A percentile compares a stretch with the other conserved stretches of the same genome.
These are phyloP conservation scores for Cladophialophora immunda DNA, from an alignment of 2,329 filamentous ascomycete species.

Conservation along the genomic window DNA sequence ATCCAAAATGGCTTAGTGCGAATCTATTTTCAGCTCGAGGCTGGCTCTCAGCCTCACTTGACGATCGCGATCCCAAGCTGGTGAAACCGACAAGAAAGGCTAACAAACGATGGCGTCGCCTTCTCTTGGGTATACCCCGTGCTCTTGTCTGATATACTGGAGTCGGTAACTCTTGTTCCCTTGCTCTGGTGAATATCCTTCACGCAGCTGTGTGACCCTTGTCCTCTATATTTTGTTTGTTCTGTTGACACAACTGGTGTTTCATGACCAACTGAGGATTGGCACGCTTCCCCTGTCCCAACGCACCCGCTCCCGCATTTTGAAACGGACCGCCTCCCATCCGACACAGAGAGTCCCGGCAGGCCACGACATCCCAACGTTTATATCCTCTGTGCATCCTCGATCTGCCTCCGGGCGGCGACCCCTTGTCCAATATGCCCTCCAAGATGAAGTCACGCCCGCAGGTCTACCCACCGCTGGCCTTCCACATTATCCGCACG, in stretches of 20 bases:
- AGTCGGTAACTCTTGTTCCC: neutral
- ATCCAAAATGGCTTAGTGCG: neutral
- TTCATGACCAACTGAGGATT: neutral
- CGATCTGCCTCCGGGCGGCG: neutral
- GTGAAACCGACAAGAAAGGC: slow-evolving; percentile 6
- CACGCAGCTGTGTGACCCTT: neutral
- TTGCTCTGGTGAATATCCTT: neutral
- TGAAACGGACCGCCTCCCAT: neutral
- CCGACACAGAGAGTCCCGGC: neutral
- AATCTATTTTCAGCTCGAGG: neutral
- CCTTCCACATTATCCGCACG: slow-evolving; percentile 52
- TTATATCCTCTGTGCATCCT: neutral
- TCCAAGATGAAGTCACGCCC: slow-evolving; percentile 36
- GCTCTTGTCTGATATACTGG: neutral
- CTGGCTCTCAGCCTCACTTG: neutral
- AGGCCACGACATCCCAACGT: neutral
- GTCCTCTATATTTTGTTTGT: neutral
- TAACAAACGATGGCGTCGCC: neutral
- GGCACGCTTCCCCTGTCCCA: neutral
- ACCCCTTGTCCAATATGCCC: slow-evolving; percentile 24
- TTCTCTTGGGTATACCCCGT: neutral
- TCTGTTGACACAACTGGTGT: neutral
- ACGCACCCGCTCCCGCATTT: neutral
- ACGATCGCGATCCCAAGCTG: neutral
- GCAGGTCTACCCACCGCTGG: slow-evolving; percentile 48